Evolutionary conservation across 108 stramenopile species (phyloP).

Genomic region (Schizochytrium sp.): DNA sequence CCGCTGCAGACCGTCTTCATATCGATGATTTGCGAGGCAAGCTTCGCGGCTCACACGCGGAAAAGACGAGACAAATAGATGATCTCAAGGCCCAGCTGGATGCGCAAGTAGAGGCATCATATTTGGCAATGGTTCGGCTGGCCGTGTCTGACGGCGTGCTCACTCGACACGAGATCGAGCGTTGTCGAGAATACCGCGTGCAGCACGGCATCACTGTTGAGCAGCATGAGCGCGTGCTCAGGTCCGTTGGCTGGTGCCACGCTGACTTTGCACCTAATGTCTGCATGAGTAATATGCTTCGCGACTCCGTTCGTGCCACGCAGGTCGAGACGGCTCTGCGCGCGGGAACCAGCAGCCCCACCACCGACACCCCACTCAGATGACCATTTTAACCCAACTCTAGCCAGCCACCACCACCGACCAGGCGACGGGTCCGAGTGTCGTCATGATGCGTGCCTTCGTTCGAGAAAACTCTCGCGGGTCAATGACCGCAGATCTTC

Average conservation of each 20-base stretch:
- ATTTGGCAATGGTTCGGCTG: background rate
- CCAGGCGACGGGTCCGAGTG: too few species aligned
- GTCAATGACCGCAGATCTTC: too few species aligned
- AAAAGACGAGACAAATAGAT: background rate
- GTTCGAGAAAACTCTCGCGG: too few species aligned
- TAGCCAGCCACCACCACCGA: too few species aligned
- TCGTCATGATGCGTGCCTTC: too few species aligned
- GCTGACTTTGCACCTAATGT: background rate
- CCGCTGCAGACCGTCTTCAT: background rate
- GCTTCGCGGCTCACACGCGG: background rate
- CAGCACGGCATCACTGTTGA: background rate
- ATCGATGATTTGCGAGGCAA: background rate
- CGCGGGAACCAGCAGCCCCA: too few species aligned
- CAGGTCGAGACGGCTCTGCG: too few species aligned
- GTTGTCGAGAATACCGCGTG: background rate
- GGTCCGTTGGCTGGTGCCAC: background rate
- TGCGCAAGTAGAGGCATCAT: background rate
- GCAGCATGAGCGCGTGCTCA: background rate
- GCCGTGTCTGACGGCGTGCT: background rate
- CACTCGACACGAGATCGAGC: background rate
- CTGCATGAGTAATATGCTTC: too few species aligned
- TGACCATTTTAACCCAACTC: too few species aligned
- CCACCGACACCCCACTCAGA: too few species aligned
- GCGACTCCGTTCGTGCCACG: too few species aligned
- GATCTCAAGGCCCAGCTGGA: background rate